These are phyloP conservation scores for Acorus calamus DNA, from an alignment of 106 monocot species.

Conservation along the genomic window DNA sequence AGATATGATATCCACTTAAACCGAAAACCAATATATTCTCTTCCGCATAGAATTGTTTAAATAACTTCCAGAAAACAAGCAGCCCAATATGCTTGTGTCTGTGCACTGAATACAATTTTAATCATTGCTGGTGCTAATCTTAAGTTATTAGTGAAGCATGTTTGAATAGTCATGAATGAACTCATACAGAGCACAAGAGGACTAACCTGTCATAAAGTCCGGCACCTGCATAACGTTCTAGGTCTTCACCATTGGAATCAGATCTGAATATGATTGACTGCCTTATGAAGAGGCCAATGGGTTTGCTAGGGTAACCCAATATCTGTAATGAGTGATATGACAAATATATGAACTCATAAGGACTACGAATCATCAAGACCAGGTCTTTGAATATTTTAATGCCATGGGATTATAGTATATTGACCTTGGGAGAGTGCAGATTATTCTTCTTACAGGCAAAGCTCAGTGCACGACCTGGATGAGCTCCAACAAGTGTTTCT, in stretches of 20 bases:
- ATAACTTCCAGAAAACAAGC: too few relatives aligned
- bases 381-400: background rate
- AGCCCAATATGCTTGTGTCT: too few relatives aligned
- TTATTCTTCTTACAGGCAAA: constrained; percentile 71
- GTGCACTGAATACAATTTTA: too few relatives aligned
- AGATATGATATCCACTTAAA: too few relatives aligned
- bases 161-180: too few relatives aligned
- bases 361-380: background rate
- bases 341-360: too few relatives aligned
- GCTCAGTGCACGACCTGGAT: constrained; percentile 92
- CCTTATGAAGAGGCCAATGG: constrained; percentile 79
- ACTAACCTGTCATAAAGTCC: constrained; percentile 89
- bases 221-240: constrained; percentile 96
- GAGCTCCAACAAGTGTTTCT: constrained; percentile 95
- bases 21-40: too few relatives aligned
- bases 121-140: too few relatives aligned
- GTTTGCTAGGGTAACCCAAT: constrained; percentile 90
- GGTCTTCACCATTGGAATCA: constrained; percentile 95
- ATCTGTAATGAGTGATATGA: constrained; percentile 22
- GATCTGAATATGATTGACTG: constrained; percentile 86
- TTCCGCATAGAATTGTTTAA: too few relatives aligned
- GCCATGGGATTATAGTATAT: background rate
- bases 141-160: too few relatives aligned
- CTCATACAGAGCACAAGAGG: too few relatives aligned
- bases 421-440: constrained; percentile 65